Evolutionary conservation across 306 rosid genomes (phyloP), one percentile per base, ranked within the genome.

Genomic region (Trifolium dubium): DNA sequence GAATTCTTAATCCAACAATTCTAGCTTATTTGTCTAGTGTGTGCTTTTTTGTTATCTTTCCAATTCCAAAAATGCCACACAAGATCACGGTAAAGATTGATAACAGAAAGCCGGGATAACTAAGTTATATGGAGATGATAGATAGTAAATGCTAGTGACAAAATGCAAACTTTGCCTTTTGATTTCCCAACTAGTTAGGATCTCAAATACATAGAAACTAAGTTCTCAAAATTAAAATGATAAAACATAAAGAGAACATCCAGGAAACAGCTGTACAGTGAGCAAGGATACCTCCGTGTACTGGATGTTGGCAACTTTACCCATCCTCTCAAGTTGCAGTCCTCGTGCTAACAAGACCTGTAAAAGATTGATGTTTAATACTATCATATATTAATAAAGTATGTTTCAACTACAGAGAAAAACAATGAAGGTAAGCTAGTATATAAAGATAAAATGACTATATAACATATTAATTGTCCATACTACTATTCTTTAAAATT

Each of bases 271-370:
- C 28, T 65, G 61, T 47, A 5, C 10, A 51, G 12, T 35, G 59
- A 59, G 23, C 0, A 23, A 23, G 40, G 19, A 32, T 82, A 90
- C 98, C 96, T 79, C 86, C 68, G 86, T 68, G 80, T 78, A 92
- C 76, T 32, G 81, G 62, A 88, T 65, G 72, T 90, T 92, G 49
- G 81, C 73, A 69, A 83, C 94, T 88, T 83, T 90, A 68, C 86
- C 76, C n/a, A 88, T 88, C 81, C 85, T 89, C 87, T 90, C 98
- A 59, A 92, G 91, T 82, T 92, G 98, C 66, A 90, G 89, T 67
- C 89, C 98, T 2, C 93, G 90, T 10, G 96, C 90, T 75, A 87
- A 81, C 79, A 83, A 81, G 62, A 82, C 90, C 98, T 90, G 85
- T 86, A 74, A 69, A 32, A 55, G 28, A 77, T 72, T 60, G 17